Percentiles rank a stretch among this genome's conserved stretches.
These are phyloP conservation scores for Globisporangium nagaii DNA, from an alignment of 352 stramenopile species.

Conservation along the genomic window DNA sequence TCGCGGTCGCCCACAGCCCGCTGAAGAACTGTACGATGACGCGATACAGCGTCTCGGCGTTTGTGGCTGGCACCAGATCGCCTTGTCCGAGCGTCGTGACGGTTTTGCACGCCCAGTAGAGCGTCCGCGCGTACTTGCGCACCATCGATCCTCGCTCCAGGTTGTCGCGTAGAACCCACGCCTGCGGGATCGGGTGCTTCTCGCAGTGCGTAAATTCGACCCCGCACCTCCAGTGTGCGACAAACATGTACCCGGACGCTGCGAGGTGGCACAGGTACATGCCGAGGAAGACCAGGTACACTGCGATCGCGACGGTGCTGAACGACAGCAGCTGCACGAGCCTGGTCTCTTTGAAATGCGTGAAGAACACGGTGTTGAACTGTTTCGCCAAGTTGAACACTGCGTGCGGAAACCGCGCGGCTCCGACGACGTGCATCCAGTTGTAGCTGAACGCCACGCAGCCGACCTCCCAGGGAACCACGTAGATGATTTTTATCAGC, in stretches of 20 bases:
- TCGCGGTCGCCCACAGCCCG: conserved; percentile 61
- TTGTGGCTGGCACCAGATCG: conserved; percentile 52
- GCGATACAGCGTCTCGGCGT: conserved; percentile 50
- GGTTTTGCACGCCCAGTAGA: conserved; percentile 73
- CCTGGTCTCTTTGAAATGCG: conserved; percentile 10
- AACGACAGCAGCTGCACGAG: conserved; percentile 35
- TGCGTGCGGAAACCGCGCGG: conserved; percentile 21
- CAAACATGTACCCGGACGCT: conserved; percentile 53
- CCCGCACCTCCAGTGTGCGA: conserved; percentile 42
- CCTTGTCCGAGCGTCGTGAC: conserved; percentile 67
- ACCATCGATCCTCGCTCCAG: conserved; percentile 36
- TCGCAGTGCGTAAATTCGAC: conserved; percentile 31
- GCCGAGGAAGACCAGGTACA: conserved; percentile 37
- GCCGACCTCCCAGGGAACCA: conserved; percentile 34
- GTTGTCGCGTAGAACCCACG: conserved; percentile 58
- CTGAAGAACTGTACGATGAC: conserved; percentile 55
- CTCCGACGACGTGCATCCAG: conserved; percentile 36
- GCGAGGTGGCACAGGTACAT: conserved; percentile 56
- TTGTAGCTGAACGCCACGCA: conserved; percentile 26
- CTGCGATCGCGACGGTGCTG: conserved; percentile 34
- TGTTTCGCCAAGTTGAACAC: conserved; percentile 6
- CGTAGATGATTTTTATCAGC: neutral
- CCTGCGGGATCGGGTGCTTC: conserved; percentile 19
- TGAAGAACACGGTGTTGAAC: conserved; percentile 21
- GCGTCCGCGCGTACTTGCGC: conserved; percentile 46